Evolutionary conservation across 2,329 filamentous ascomycete species (phyloP), one percentile per base, ranked within the genome.

Genomic region (Venturia aucupariae): DNA sequence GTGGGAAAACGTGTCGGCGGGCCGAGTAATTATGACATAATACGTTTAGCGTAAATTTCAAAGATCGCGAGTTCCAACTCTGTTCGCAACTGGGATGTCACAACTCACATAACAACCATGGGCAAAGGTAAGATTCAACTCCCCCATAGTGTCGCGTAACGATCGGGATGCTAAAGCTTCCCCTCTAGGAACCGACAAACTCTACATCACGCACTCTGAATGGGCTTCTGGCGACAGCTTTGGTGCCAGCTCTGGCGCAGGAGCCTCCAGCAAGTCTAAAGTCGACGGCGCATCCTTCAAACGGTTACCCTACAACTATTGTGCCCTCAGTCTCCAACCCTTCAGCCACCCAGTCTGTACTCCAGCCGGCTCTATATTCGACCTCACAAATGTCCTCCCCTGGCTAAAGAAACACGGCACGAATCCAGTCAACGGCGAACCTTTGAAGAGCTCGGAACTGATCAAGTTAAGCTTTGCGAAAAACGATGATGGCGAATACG

Each of bases 281-380:
- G 77, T 79, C 2, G 77, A 77, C 27, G 84, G 85, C 68, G 82
- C 85, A 60, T 83, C 84, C 44, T 97, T 97, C 80, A 90, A 89
- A 72, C 89, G 91, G 57, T 84, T 99, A 1, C 94, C 95, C 38
- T 99, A 95, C 84, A 97, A 97, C 81, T 97, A 94, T 79, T 99
- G 94, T 84, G 91, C 94, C 67, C 87, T 96, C 46, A 96, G 90
- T 66, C 87, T 99, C 41, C 94, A 97, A 73, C 95, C 95, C 8
- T 99, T 97, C 80, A 86, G 88, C 72, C 90, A 96, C 72, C 92
- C 94, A 5, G 94, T 99, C 42, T 99, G 94, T 80, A 97, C 93
- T 0, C 73, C 84, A 3, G 82, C 89, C 51, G 94, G 94, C 63
- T 94, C 88, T 15, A 93, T 96, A 66, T 99, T 97, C 76, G 95